Conservation (phyloP, 2,329 filamentous ascomycete genomes). For the Pyrenochaeta sp. region DNA sequence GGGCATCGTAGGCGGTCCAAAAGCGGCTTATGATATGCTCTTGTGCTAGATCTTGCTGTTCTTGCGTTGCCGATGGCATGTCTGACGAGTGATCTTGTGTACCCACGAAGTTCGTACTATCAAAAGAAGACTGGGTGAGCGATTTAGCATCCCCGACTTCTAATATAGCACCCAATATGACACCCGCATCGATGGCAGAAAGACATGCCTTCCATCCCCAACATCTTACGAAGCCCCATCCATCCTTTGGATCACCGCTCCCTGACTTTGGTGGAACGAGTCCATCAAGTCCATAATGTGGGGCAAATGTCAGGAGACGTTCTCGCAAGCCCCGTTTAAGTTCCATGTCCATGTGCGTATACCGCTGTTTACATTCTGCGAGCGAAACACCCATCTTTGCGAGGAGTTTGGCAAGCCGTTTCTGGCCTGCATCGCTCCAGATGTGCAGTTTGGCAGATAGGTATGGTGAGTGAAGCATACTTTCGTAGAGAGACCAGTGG, state of each 20-base stretch:
- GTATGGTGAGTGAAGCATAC: slow-evolving; percentile 97
- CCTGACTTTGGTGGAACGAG: slow-evolving; percentile 77
- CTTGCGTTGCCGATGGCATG: slow-evolving; percentile 24
- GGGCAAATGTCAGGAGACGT: slow-evolving; percentile 89
- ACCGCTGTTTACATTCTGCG: slow-evolving; percentile 92
- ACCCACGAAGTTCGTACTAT: slow-evolving; percentile 39
- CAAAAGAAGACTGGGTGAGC: slow-evolving; percentile 41
- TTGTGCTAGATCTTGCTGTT: slow-evolving; percentile 46
- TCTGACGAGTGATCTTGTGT: slow-evolving; percentile 36
- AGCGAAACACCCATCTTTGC: slow-evolving; percentile 98
- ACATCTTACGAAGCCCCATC: slow-evolving; percentile 95
- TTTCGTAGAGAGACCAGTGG: slow-evolving; percentile 98
- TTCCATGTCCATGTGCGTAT: slow-evolving; percentile 98
- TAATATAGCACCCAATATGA: slow-evolving; percentile 88
- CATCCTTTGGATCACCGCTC: slow-evolving; percentile 79
- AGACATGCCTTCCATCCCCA: slow-evolving; percentile 98
- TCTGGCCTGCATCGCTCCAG: slow-evolving; percentile 89
- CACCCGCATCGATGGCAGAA: slow-evolving; percentile 92
- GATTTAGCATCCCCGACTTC: slow-evolving; percentile 78
- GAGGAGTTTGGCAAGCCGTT: slow-evolving; percentile 89
- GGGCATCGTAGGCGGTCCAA: slow-evolving; percentile 67
- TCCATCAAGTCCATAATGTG: slow-evolving; percentile 91
- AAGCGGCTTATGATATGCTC: slow-evolving; percentile 62
- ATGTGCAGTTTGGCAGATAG: slow-evolving; percentile 90
- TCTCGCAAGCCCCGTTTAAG: slow-evolving; percentile 86